Base-by-base conservation (phyloP, 208 protist genomes). In the Vickermania spadyakhi region DNA sequence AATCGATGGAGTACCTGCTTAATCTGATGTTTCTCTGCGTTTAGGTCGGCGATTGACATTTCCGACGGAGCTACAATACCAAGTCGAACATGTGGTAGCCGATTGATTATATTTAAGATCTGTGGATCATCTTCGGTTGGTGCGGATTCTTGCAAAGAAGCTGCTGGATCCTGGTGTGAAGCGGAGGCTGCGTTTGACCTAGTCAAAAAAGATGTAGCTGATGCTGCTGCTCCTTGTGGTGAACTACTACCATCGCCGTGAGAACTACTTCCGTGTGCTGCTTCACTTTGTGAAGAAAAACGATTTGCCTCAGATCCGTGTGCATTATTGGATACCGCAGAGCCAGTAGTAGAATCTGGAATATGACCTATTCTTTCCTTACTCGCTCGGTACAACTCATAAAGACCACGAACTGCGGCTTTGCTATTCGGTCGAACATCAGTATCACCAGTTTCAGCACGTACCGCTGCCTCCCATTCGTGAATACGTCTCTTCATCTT, bases 401-500 rank as follows among this genome's bases (percentile, higher is more conserved):
- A 45, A 18, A 45, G 36, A 7, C 7, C 18, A 18, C 36, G 36
- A 7, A 45, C 11, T 45, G 36, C 11, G 36, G 18, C 18, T 18
- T 45, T 45, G 36, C 36, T 7, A 7, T 45, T 18, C 11, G 36
- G 36, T 18, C 18, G 7, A 7, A 45, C 36, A 18, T 45, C 66
- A 0, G 57, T 42, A 1, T 62, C 57, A 2, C 72, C 72, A 3
- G 28, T 59, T 18, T 66, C 72, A 25, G 66, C 66, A 22, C 66
- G 54, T 49, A 77, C 71, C 1, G 66, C 72, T 2, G 58, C 62
- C 58, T 77, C 72, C 72, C 72, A 77, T 62, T 77, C 72, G 41
- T 77, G 66, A 60, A 77, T 73, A 22, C 66, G 65, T 51, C 66
- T 59, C 50, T 77, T 77, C 66, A 77, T 77, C 25, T 72, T 62